Evolutionary conservation across 495 filamentous ascomycete species (phyloP).

Genomic region (Penicillium atrosanguineum): DNA sequence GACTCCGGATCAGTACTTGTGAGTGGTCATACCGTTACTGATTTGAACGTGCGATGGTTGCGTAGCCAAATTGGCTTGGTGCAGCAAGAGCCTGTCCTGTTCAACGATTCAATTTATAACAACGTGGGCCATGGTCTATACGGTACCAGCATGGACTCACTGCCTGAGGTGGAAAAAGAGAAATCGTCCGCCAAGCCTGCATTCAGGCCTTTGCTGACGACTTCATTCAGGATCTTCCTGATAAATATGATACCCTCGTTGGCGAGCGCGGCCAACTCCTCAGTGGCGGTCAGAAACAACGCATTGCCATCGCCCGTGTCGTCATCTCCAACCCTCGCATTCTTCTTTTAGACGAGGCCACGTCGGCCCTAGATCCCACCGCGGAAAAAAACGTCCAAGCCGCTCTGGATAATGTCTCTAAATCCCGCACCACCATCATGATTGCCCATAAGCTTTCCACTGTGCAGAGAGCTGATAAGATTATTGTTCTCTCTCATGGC

Average conservation of each 20-base stretch:
- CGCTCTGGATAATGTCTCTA: slow-evolving; percentile 80
- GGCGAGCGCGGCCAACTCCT: slow-evolving; percentile 92
- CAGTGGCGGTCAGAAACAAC: slow-evolving; percentile 94
- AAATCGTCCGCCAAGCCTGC: too few relatives aligned
- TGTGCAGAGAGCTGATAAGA: slow-evolving; percentile 91
- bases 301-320: slow-evolving; percentile 84
- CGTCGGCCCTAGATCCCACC: slow-evolving; percentile 91
- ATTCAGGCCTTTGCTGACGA: slow-evolving; percentile 84
- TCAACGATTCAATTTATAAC: slow-evolving; percentile 79
- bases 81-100: slow-evolving; percentile 68
- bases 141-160: slow-evolving; percentile 78
- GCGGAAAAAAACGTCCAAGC: slow-evolving; percentile 93
- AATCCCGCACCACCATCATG: slow-evolving; percentile 92
- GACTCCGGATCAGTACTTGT: slow-evolving; percentile 75
- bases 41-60: slow-evolving; percentile 85
- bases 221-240: slow-evolving; percentile 78
- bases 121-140: slow-evolving; percentile 89
- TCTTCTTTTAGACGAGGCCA: slow-evolving; percentile 91
- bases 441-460: slow-evolving; percentile 95
- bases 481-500: slow-evolving; percentile 86
- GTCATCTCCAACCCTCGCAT: slow-evolving; percentile 95
- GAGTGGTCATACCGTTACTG: slow-evolving; percentile 78
- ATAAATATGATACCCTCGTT: slow-evolving; percentile 91
- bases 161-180: slow-evolving; percentile 58
- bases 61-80: slow-evolving; percentile 89